Base-by-base conservation (phyloP, 768 basidiomycete genomes). In the Suillus hirtellus region DNA sequence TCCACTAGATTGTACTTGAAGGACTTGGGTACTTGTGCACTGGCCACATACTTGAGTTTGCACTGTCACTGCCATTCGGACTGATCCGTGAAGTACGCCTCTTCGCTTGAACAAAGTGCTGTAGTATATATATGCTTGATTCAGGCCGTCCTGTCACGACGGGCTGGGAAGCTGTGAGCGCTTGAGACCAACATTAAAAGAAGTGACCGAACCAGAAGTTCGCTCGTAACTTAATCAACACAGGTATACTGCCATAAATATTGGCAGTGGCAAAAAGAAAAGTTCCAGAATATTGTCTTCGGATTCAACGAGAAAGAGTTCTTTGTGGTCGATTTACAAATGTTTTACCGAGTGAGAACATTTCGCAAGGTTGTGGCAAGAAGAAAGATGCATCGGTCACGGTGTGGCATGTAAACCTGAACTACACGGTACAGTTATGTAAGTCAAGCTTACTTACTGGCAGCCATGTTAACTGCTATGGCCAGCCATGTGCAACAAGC, bases 311-410 rank as follows among this genome's bases (percentile, higher is more conserved):
- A 24, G 19, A 58, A 24, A 58, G 15, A 24, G 24, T 17, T 40
- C 37, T 50, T 27, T 38, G 55, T 4, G 1, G n/a, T 56, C 2
- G 56, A 42, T 27, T 40, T 38, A 24, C 7, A 21, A 56, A 24
- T 40, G 38, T 1, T 21, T 49, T 7, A 24, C 21, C 14, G 49
- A 27, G 56, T 58, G 56, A 19, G 56, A 58, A 58, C 24, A 42
- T 58, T 58, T 19, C 24, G 24, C 31, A 58, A 40, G 56, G 56
- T 58, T 27, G 38, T 42, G 56, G 40, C 40, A 42, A 19, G 55
- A 56, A 27, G 42, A 58, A 58, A 17, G 24, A 58, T 21, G 43
- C 46, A 46, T 46, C n/a, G 24, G 21, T 56, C 21, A 56, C 38
- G 15, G 9, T 56, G 31, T 31, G 31, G 15, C 38, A 56, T 27